phyloP scores from a whole-genome alignment of 2,329 filamentous ascomycete genomes.

The Xylariaceae sp. region DNA sequence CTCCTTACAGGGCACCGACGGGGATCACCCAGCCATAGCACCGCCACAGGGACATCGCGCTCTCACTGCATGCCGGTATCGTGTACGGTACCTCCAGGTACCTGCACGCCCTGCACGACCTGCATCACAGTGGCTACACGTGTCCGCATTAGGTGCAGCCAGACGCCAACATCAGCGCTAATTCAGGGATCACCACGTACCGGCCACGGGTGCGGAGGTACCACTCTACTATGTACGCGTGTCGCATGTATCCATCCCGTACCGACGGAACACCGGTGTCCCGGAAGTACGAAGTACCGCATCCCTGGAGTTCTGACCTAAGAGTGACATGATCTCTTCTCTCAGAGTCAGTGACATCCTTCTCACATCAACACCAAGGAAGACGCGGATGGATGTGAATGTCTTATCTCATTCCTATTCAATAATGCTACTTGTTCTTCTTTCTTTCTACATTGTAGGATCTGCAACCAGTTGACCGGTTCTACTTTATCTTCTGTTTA shows the following conservation, averaged over 20 bases:
- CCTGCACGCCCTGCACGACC: not conserved
- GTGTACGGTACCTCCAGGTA: not conserved
- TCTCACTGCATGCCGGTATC: not conserved
- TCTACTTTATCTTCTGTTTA: slow-evolving; percentile 8
- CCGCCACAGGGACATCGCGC: not conserved
- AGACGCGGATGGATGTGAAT: no score
- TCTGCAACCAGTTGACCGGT: not conserved
- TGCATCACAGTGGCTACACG: no score
- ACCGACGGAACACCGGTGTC: no score
- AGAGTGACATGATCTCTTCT: no score
- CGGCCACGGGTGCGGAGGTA: no score
- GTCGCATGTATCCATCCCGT: no score
- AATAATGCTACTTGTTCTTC: not conserved
- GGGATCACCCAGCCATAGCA: not conserved
- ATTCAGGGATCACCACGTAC: not conserved
- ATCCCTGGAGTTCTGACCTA: no score
- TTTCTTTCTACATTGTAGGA: slow-evolving; percentile 22
- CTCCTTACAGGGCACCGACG: not conserved
- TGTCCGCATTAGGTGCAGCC: not conserved
- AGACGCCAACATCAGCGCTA: not conserved
- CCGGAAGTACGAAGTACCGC: no score
- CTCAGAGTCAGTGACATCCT: no score
- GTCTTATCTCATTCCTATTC: no score
- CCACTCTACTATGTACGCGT: no score
- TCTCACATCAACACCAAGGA: no score